These are phyloP conservation scores for Hevea brasiliensis DNA, from an alignment of 345 rosid species.

Conservation along the genomic window DNA sequence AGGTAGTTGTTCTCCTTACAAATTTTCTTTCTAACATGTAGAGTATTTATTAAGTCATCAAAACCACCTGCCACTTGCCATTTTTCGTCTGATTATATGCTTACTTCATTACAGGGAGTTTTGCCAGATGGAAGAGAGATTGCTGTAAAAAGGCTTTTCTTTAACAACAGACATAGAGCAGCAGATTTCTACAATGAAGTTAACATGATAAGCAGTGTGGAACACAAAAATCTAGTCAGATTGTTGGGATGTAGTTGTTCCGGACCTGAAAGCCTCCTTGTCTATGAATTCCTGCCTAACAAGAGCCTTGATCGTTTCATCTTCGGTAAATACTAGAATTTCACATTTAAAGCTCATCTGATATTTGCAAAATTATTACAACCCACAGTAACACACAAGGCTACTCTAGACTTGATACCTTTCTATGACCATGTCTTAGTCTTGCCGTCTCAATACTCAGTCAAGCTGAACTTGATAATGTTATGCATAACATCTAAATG, in stretches of 20 bases:
- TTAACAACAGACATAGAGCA: slow-evolving; percentile 85
- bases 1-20: slow-evolving; percentile 41
- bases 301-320: slow-evolving; percentile 86
- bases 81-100: neutral
- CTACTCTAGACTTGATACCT: too few species aligned
- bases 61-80: too few species aligned
- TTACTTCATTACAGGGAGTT: slow-evolving; percentile 54
- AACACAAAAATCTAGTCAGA: slow-evolving; percentile 91
- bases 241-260: slow-evolving; percentile 88
- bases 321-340: slow-evolving; percentile 48
- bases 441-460: too few species aligned
- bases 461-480: neutral
- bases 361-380: neutral
- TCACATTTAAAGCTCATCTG: slow-evolving; percentile 2
- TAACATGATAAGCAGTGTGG: slow-evolving; percentile 79
- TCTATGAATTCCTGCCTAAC: slow-evolving; percentile 79
- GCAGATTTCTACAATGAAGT: slow-evolving; percentile 93
- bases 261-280: slow-evolving; percentile 93
- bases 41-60: neutral
- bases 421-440: too few species aligned
- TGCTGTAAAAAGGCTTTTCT: slow-evolving; percentile 88
- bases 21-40: too few species aligned
- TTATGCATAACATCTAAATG: slow-evolving; percentile 1
- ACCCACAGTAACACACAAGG: neutral
- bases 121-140: slow-evolving; percentile 86